Evolutionary conservation across 2,329 filamentous ascomycete species (phyloP).

Genomic region (Pestalotiopsis sp.): DNA sequence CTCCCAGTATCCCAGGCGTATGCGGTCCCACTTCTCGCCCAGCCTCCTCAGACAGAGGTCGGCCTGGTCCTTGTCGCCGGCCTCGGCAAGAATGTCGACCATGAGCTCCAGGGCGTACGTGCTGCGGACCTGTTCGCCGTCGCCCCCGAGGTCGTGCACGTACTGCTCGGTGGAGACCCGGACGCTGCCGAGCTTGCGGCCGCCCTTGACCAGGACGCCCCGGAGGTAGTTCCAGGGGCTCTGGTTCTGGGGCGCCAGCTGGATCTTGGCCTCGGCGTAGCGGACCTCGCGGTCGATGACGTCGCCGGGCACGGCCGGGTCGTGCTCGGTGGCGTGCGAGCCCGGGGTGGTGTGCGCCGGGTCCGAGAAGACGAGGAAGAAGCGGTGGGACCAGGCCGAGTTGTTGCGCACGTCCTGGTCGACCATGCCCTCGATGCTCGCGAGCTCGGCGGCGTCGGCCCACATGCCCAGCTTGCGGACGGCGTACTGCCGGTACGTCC

Average conservation of each 20-base stretch:
- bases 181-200: constrained; percentile 47
- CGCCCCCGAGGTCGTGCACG: constrained; percentile 48
- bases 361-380: constrained; percentile 83
- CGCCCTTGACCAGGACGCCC: constrained; percentile 73
- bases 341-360: constrained; percentile 51
- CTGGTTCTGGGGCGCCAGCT: constrained; percentile 87
- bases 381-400: constrained; percentile 96
- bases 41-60: constrained; percentile 72
- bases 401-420: constrained; percentile 89
- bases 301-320: constrained; percentile 60
- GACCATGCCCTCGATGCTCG: constrained; percentile 73
- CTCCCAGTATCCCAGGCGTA: constrained; percentile 91
- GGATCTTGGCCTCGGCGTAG: constrained; percentile 74
- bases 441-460: constrained; percentile 60
- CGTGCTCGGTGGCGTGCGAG: constrained; percentile 52
- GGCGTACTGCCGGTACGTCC: constrained; percentile 85
- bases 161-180: constrained; percentile 55
- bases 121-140: constrained; percentile 57
- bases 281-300: constrained; percentile 75
- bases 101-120: constrained; percentile 73
- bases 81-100: constrained; percentile 67
- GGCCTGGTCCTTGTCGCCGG: constrained; percentile 63
- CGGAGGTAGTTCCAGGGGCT: constrained; percentile 92
- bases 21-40: constrained; percentile 85
- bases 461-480: constrained; percentile 65